Percentiles rank a stretch among this genome's conserved stretches.
phyloP scores from a whole-genome alignment of 2,329 filamentous ascomycete genomes.

The Sporothrix humicola region DNA sequence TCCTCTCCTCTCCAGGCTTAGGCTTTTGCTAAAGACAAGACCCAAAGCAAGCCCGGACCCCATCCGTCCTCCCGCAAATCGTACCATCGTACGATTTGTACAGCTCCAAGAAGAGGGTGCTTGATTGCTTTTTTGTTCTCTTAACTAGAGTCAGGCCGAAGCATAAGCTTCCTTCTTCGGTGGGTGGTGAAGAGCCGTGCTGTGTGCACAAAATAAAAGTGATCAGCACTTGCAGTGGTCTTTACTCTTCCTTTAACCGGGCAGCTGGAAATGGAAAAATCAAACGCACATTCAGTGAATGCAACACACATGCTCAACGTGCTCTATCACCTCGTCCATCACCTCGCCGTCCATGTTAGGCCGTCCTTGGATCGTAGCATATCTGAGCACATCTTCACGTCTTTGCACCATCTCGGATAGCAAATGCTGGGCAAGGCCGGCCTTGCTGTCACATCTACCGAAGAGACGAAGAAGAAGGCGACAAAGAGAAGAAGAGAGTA shows the following conservation, averaged over 20 bases:
- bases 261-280: neutral
- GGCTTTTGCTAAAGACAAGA: neutral
- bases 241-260: too few relatives aligned
- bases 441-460: neutral
- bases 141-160: neutral
- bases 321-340: neutral
- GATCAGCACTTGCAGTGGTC: neutral
- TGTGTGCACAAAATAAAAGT: neutral
- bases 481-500: neutral
- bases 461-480: neutral
- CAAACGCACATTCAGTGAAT: neutral
- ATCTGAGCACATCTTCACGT: neutral
- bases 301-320: neutral
- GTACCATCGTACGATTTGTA: conserved; percentile 25
- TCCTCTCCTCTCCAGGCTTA: conserved; percentile 14
- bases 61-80: conserved; percentile 6
- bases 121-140: neutral
- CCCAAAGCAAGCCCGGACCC: neutral
- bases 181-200: neutral
- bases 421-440: neutral
- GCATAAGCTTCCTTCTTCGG: neutral
- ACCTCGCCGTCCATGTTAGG: neutral
- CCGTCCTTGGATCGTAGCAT: too few relatives aligned
- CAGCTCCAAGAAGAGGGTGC: neutral
- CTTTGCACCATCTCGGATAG: conserved; percentile 9